A percentile compares a stretch with the other conserved stretches of the same genome.
Evolutionary conservation across 768 basidiomycete genomes (phyloP).

Genomic region (Ramaria sp.): DNA sequence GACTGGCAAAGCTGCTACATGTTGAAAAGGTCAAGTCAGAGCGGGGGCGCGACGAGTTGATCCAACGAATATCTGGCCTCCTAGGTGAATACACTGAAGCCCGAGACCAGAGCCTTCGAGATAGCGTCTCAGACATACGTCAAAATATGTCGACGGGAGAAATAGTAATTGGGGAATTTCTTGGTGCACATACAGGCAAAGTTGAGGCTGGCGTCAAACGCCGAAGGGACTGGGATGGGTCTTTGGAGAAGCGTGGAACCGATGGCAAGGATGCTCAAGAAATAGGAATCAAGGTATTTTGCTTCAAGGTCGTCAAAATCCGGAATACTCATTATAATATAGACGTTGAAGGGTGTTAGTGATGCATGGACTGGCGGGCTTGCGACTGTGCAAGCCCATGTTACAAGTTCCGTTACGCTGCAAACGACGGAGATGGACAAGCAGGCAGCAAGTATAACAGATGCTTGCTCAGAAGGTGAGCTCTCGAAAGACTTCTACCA

Average conservation of each 20-base stretch:
- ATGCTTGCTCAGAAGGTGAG: constrained; percentile 36
- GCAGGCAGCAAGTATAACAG: constrained; percentile 33
- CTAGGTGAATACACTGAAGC: constrained; percentile 60
- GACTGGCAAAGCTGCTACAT: constrained; percentile 49
- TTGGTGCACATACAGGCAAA: constrained; percentile 36
- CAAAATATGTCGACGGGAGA: constrained; percentile 48
- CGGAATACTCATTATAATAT: constrained; percentile 27
- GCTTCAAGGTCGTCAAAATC: not conserved
- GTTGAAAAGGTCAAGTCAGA: constrained; percentile 57
- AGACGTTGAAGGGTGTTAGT: constrained; percentile 29
- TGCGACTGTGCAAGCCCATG: not conserved
- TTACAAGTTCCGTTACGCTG: not conserved
- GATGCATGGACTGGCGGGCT: constrained; percentile 19
- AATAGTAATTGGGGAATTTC: constrained; percentile 36
- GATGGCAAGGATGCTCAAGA: constrained; percentile 49
- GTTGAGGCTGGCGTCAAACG: constrained; percentile 31
- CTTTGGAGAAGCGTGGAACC: constrained; percentile 33
- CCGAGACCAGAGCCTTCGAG: constrained; percentile 54
- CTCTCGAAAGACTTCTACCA: not conserved
- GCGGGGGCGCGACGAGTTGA: constrained; percentile 57
- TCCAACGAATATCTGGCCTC: constrained; percentile 65
- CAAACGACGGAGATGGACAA: constrained; percentile 2
- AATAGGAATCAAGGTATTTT: constrained; percentile 44
- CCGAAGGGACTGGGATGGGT: constrained; percentile 30
- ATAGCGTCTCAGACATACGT: constrained; percentile 42